These are phyloP conservation scores for Hirschioporus abietinus DNA, from an alignment of 768 basidiomycete genomes.

Conservation along the genomic window DNA sequence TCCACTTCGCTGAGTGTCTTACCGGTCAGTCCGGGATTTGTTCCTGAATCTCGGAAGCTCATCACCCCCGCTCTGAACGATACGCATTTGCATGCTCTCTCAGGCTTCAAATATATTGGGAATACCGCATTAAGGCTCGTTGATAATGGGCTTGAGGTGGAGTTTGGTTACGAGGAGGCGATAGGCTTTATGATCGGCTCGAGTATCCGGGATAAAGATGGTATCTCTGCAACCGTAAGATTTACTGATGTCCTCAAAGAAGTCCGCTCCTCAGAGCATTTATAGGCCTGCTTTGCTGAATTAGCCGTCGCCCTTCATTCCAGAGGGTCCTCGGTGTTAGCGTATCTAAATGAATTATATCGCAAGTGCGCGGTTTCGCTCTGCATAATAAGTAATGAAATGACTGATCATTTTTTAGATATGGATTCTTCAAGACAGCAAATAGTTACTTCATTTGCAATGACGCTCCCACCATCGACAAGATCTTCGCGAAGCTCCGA, in stretches of 20 bases:
- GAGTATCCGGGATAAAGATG: conserved; percentile 82
- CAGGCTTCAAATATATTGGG: conserved; percentile 89
- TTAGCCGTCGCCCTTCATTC: conserved; percentile 47
- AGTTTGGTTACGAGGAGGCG: conserved; percentile 88
- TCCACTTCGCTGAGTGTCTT: conserved; percentile 79
- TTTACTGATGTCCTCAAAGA: neutral
- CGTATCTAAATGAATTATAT: conserved; percentile 61
- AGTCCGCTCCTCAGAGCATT: neutral
- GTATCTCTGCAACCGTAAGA: conserved; percentile 71
- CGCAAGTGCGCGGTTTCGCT: conserved; percentile 33
- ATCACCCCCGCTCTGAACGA: neutral
- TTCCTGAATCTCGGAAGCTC: neutral
- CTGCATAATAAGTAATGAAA: neutral
- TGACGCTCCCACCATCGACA: conserved; percentile 59
- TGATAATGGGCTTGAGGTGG: conserved; percentile 60
- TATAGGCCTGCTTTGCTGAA: conserved; percentile 63
- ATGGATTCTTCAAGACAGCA: conserved; percentile 77
- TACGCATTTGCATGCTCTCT: conserved; percentile 1
- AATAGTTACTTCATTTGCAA: conserved; percentile 80
- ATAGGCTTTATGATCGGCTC: conserved; percentile 88
- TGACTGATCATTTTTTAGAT: conserved; percentile 35
- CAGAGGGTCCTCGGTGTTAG: conserved; percentile 48
- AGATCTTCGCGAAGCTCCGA: conserved; percentile 65
- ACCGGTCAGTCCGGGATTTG: conserved; percentile 47
- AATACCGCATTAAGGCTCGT: conserved; percentile 70